Base-by-base conservation (phyloP, 192 early-diverging fungal species). In the Jimgerdemannia flammicorona region DNA sequence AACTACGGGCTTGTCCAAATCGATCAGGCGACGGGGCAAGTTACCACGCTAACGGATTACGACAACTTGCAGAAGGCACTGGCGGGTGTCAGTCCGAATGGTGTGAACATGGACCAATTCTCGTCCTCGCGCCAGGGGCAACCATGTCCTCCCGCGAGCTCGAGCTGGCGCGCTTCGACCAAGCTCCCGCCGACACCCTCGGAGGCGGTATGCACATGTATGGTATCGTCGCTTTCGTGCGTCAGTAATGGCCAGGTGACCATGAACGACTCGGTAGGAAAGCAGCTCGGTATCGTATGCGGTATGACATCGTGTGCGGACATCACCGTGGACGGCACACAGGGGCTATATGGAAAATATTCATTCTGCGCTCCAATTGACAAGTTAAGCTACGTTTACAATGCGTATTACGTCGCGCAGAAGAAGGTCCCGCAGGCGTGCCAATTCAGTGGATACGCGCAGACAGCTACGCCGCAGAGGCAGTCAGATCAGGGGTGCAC, bases 1-100 rank as follows among this genome's bases (percentile, higher is more conserved):
- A 77, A 87, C 40, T 94, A 94, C 78, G 92, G 93, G 0, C 78
- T 94, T 4, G 90, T 94, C 68, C 77, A 83, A 39, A 77, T 93
- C 73, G 79, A 83, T 40, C 79, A 86, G 43, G 79, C 80, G 65
- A 79, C 79, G 49, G 84, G 74, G 40, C 78, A 78, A 0, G 80
- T 70, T 9, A 83, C 69, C 49, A 78, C 82, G 73, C 77, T 88
- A 14, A 79, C 74, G 0, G 91, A 94, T 74, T 94, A 89, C 78
- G 81, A 76, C 73, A 87, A 90, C 76, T 83, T 94, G 44, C 87
- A 91, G 72, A 83, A 81, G 17, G 79, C 75, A 7, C 77, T 92
- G 72, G 77, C 81, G 17, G 76, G 80, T 9, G 85, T 83, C 40
- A 85, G 84, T 4, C 91, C 90, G 29, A 74, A 86, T 72, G 86